A percentile compares a stretch with the other conserved stretches of the same genome.
phyloP scores from a whole-genome alignment of 1,284 basidiomycete species.

The Hemileia vastatrix region DNA sequence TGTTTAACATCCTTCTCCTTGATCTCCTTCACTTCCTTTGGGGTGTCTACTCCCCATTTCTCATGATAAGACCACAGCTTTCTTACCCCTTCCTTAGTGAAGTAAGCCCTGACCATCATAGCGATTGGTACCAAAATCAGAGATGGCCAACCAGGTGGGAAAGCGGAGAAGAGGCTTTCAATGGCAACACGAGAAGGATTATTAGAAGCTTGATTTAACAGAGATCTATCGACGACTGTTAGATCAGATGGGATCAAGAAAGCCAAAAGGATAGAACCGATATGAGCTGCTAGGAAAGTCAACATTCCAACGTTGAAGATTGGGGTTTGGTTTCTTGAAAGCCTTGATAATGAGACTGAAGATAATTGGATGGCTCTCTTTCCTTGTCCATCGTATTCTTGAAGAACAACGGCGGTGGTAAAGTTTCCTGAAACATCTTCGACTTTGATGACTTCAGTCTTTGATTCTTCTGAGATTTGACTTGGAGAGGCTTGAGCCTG shows the following conservation, averaged over 20 bases:
- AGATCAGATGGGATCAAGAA: not conserved
- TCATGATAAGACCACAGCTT: no score
- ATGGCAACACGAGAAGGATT: not conserved
- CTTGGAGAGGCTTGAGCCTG: no score
- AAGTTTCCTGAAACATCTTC: not conserved
- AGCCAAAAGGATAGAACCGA: not conserved
- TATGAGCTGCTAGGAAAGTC: no score
- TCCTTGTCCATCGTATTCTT: not conserved
- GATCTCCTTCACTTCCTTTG: no score
- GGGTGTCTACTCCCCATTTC: no score
- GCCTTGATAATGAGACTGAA: not conserved
- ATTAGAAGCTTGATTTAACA: no score
- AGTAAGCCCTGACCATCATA: no score
- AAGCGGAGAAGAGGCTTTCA: not conserved
- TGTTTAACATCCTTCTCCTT: no score
- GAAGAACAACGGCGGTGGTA: not conserved
- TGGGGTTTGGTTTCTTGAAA: not conserved
- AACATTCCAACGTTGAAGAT: not conserved
- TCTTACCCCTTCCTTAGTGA: no score
- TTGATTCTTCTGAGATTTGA: not conserved
- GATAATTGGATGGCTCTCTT: not conserved
- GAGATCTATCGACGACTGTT: no score
- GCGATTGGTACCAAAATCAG: no score
- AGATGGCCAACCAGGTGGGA: not conserved
- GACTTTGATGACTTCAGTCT: not conserved